Evolutionary conservation across 371 early-diverging fungal genomes (phyloP), one percentile per base, ranked within the genome.

Genomic region (Apophysomyces elegans): DNA sequence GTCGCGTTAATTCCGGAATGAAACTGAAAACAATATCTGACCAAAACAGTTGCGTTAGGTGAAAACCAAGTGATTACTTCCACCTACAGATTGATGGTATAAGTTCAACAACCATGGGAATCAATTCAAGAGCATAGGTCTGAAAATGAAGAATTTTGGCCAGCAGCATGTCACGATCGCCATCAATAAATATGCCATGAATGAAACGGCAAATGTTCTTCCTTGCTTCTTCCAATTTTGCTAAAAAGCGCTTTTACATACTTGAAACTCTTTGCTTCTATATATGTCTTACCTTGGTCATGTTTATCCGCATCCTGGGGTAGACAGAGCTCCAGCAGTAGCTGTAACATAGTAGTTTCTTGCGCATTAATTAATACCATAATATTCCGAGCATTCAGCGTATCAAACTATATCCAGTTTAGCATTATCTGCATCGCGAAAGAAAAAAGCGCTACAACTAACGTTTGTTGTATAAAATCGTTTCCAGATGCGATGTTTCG

Each of bases 91-190:
- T 69, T 11, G 86, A 86, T 6, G 85, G 84, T 32, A 88, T 77
- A 4, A 82, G 70, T 3, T 83, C 78, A 7, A 86, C 84, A 2
- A 84, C 74, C n/a, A 77, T 72, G 0, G 85, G 86, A 18, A 88
- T 73, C 7, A 88, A 71, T 9, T 86, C 81, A 45, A 75, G 70
- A 7, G 85, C 69, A 61, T 88, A 88, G 0, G 86, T 86, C 59
- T 88, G 85, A 54, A 88, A 88, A 63, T 88, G 88, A n/a, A 88
- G 56, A 13, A 84, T 74, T 63, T 88, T 88, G 39, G 78, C 79
- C n/a, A 86, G 72, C 14, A 85, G 62, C 73, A 78, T 81, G 12
- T 79, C 78, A 21, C 81, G 72, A 62, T 82, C 83, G 26, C 80
- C 78, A 54, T 88, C 86, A 57, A 86, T 79, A 67, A 86, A 88